Evolutionary conservation across 2,329 filamentous ascomycete species (phyloP), one percentile per base, ranked within the genome.

Genomic region (Onygena corvina): DNA sequence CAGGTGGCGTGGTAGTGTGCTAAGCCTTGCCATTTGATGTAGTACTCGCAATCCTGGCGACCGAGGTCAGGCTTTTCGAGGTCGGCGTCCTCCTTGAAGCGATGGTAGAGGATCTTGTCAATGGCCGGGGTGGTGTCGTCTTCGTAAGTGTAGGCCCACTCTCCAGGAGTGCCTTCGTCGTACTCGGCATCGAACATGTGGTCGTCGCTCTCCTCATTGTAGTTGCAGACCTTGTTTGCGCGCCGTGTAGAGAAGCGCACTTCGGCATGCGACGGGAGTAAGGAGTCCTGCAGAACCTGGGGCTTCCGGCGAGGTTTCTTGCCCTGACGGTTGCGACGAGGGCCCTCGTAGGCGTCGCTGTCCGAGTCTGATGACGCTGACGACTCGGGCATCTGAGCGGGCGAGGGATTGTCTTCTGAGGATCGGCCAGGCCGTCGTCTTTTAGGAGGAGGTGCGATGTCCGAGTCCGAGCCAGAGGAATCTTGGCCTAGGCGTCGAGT

Each of bases 1-100:
- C 92, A 98, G 0, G 88, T 94, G 50, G 93, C 86, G 70, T 98
- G 92, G 58, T 94, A 82, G 64, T 98, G 88, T 8, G 92, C 94
- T 67, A 88, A 86, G 57, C 83, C 86, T 67, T 95, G 86, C 92
- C 93, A 98, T 71, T 98, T 98, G 67, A 98, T 88, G 57, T 79
- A 73, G 59, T 80, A 98, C 61, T 96, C 87, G 59, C 92, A 95
- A 61, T 95, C 86, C 48, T 88, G 79, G 42, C 65, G 64, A 47
- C 58, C 60, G 36, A 67, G 53, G 16, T 62, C 54, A 18, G 50
- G 50, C 18, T 58, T 57, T 40, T 62, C 59, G 46, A 63, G 55
- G 53, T 71, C 78, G 42, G 76, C 68, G 12, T 76, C 86, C 29
- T 86, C 83, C 63, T 81, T 85, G 31, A 86, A 71, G 45, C 84